phyloP scores from a whole-genome alignment of 164 flowering plant species.

The Chimonanthus praecox region DNA sequence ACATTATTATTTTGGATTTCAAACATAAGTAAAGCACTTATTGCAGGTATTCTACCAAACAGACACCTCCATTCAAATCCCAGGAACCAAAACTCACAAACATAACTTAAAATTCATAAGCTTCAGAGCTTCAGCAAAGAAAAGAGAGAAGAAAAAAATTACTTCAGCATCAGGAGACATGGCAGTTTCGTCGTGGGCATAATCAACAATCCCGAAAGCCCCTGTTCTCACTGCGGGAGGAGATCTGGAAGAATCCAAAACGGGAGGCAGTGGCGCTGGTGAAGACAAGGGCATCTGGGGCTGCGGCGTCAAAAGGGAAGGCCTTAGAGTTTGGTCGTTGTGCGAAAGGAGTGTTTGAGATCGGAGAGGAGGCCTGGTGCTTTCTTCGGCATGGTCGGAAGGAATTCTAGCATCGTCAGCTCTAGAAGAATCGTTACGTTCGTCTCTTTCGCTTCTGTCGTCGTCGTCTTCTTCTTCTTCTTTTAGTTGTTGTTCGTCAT shows the following conservation, averaged over 20 bases:
- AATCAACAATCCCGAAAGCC: conserved; percentile 58
- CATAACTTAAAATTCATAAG: not conserved
- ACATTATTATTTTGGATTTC: too few relatives aligned
- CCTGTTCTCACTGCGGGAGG: conserved; percentile 21
- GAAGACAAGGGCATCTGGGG: conserved; percentile 1
- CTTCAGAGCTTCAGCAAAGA: not conserved
- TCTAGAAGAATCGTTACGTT: conserved; percentile 1
- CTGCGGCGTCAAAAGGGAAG: conserved; percentile 16
- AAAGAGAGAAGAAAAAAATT: not conserved
- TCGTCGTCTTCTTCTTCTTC: conserved; percentile 8
- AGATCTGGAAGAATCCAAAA: conserved; percentile 6
- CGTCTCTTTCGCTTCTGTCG: not conserved
- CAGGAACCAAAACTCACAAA: not conserved
- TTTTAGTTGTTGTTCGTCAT: conserved; percentile 16
- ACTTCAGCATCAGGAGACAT: conserved; percentile 95
- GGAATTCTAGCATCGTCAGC: conserved; percentile 1
- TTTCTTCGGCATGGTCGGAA: conserved; percentile 17
- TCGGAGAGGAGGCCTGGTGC: conserved; percentile 12
- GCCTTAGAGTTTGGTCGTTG: conserved; percentile 13
- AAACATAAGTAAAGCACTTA: too few relatives aligned
- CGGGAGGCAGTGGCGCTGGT: conserved; percentile 9
- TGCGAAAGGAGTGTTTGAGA: conserved; percentile 6
- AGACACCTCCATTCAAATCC: not conserved
- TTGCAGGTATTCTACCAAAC: not conserved
- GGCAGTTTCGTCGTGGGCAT: conserved; percentile 81